Percentiles rank a stretch among this genome's conserved stretches.
These are phyloP conservation scores for Fusarium mexicanum DNA, from an alignment of 2,329 filamentous ascomycete species.

Conservation along the genomic window DNA sequence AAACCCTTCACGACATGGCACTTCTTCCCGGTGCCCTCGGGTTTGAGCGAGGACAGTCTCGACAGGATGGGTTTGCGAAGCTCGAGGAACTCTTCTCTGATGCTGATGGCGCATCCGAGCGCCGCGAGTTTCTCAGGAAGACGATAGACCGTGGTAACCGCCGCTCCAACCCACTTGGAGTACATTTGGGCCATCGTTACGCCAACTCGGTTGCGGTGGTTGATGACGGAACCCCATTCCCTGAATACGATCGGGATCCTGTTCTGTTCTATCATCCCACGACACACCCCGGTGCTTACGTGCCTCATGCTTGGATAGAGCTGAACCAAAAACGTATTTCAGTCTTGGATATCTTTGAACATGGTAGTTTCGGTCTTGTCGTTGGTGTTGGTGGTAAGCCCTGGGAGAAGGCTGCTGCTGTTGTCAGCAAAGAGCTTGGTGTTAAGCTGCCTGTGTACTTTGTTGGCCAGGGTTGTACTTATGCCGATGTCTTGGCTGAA, in stretches of 20 bases:
- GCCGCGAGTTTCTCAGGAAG: slow-evolving; percentile 1
- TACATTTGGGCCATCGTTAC: slow-evolving; percentile 23
- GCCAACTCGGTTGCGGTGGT: slow-evolving; percentile 13
- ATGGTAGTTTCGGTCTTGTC: slow-evolving; percentile 61
- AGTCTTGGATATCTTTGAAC: slow-evolving; percentile 68
- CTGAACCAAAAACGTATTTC: slow-evolving; percentile 55
- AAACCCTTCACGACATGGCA: slow-evolving; percentile 63
- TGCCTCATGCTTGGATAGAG: slow-evolving; percentile 72
- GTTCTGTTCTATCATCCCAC: slow-evolving; percentile 55
- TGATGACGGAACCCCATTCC: slow-evolving; percentile 50
- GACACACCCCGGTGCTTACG: slow-evolving; percentile 67
- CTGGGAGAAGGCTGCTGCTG: slow-evolving; percentile 62
- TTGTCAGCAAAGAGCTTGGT: slow-evolving; percentile 51
- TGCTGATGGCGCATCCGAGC: slow-evolving; percentile 15
- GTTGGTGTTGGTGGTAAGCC: slow-evolving; percentile 64
- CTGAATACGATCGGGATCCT: slow-evolving; percentile 47
- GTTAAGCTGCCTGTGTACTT: slow-evolving; percentile 59
- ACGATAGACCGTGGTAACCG: slow-evolving; percentile 6
- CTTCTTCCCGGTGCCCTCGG: slow-evolving; percentile 58
- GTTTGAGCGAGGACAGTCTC: slow-evolving; percentile 41
- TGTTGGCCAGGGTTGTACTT: slow-evolving; percentile 68
- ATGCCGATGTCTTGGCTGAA: slow-evolving; percentile 69
- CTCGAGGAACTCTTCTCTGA: slow-evolving; percentile 23
- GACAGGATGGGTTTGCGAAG: slow-evolving; percentile 12
- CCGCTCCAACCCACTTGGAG: slow-evolving; percentile 17